A percentile compares a stretch with the other conserved stretches of the same genome.
These are phyloP conservation scores for Fusarium humuli DNA, from an alignment of 2,329 filamentous ascomycete genomes.

Conservation along the genomic window DNA sequence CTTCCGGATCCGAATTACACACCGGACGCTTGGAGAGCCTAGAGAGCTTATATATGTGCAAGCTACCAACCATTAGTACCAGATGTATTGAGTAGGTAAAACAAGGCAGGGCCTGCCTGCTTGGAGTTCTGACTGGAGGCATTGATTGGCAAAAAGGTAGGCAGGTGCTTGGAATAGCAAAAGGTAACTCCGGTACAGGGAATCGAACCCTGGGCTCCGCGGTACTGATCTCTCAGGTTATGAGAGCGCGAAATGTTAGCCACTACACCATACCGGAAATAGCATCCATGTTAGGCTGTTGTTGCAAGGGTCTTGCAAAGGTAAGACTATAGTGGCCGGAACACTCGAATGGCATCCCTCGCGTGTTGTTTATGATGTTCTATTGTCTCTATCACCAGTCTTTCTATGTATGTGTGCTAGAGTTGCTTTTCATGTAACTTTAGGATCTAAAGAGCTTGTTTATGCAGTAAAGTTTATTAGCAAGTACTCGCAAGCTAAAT, in stretches of 20 bases:
- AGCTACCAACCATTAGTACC: not conserved
- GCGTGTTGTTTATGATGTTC: too few relatives aligned
- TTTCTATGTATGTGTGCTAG: too few relatives aligned
- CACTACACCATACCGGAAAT: conserved; percentile 50
- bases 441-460: too few relatives aligned
- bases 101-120: not conserved
- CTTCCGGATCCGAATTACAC: conserved; percentile 4
- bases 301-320: fast-evolving
- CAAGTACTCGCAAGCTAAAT: too few relatives aligned
- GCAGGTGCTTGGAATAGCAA: not conserved
- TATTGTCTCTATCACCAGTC: too few relatives aligned
- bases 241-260: conserved; percentile 52
- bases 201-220: conserved; percentile 47
- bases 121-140: not conserved
- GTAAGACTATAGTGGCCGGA: fast-evolving
- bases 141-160: not conserved
- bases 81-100: not conserved
- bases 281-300: too few relatives aligned
- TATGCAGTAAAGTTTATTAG: too few relatives aligned
- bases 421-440: too few relatives aligned
- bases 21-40: not conserved
- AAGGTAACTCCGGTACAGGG: conserved; percentile 42
- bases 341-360: not conserved
- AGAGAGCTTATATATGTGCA: not conserved
- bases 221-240: conserved; percentile 39